Evolutionary conservation across 805 yeast species (phyloP), one percentile per base, ranked within the genome.

Genomic region (Myxozyma lipomycoides): DNA sequence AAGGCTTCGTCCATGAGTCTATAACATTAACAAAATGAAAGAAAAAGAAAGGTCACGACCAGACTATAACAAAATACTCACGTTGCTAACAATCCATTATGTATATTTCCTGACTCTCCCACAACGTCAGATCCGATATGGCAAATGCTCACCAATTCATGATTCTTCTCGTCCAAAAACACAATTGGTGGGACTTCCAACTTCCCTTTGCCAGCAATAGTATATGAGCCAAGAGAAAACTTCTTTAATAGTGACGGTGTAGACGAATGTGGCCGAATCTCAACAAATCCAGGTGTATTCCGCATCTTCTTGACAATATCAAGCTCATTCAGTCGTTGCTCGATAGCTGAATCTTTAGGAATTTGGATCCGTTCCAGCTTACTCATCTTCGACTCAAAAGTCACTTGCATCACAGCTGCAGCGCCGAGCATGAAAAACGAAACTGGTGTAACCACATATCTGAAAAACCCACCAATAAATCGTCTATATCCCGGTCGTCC

Each of bases 81-180:
- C 43, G 96, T 84, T 0, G 96, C 80, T 3, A 89, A 67, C 2
- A 90, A 74, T 1, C 98, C 98, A 60, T 91, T 90, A 64, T 93
- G 97, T 18, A 91, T 78, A 46, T 80, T 79, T 0, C 86, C 86
- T 43, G 82, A 84, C 43, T 77, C 78, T 45, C 90, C 86, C 4
- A 81, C 73, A 35, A 89, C 64, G 34, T 76, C 73, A 3, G 70
- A 64, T 1, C 96, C 96, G 35, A 90, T 64, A 61, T 86, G 89
- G 60, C 81, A 81, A 61, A 86, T 82, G 1, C 83, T 80, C 5
- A 77, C 74, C 48, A 86, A 58, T 55, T 81, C 81, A 19, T 61
- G 43, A 7, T 43, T 42, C 5, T 70, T 66, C 1, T 75, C 70
- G 52, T 83, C 78, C 56, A 78, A 78, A 61, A 84, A 86, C 12